Evolutionary conservation across 768 basidiomycete genomes (phyloP).

Genomic region (Podaxis carcinomalis): DNA sequence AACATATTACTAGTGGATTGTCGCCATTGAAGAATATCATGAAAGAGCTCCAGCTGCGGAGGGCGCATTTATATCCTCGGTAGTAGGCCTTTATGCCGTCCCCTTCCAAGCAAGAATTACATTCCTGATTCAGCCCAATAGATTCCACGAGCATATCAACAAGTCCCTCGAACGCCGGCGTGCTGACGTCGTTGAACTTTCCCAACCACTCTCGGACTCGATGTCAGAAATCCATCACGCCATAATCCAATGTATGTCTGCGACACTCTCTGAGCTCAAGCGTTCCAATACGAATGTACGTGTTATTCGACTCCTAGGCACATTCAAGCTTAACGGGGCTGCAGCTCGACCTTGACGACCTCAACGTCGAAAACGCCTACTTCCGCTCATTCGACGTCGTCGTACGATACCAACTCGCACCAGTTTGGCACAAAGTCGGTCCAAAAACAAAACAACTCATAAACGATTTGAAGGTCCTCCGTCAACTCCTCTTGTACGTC

Average conservation of each 20-base stretch:
- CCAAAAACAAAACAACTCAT: conserved; percentile 90
- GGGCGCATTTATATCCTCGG: conserved; percentile 93
- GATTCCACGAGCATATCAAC: conserved; percentile 90
- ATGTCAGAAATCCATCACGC: conserved; percentile 94
- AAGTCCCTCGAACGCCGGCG: conserved; percentile 74
- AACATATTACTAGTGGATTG: conserved; percentile 88
- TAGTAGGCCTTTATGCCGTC: conserved; percentile 24
- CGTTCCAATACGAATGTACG: conserved; percentile 71
- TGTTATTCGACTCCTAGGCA: not conserved
- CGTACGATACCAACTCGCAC: conserved; percentile 84
- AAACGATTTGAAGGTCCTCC: conserved; percentile 77
- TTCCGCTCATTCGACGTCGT: conserved; percentile 90
- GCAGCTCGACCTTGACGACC: conserved; percentile 90
- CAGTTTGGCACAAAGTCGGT: conserved; percentile 96
- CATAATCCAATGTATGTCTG: conserved; percentile 91
- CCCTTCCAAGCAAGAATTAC: not conserved
- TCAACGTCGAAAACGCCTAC: conserved; percentile 90
- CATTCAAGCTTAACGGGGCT: not conserved
- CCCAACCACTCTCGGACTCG: conserved; percentile 75
- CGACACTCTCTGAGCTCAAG: conserved; percentile 85
- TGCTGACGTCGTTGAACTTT: conserved; percentile 90
- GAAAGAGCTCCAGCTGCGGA: conserved; percentile 86
- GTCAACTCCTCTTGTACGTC: conserved; percentile 75
- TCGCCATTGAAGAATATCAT: conserved; percentile 90
- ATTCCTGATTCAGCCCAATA: conserved; percentile 32